Evolutionary conservation across 2,329 filamentous ascomycete genomes (phyloP).

Genomic region (Microthyrium microscopicum): DNA sequence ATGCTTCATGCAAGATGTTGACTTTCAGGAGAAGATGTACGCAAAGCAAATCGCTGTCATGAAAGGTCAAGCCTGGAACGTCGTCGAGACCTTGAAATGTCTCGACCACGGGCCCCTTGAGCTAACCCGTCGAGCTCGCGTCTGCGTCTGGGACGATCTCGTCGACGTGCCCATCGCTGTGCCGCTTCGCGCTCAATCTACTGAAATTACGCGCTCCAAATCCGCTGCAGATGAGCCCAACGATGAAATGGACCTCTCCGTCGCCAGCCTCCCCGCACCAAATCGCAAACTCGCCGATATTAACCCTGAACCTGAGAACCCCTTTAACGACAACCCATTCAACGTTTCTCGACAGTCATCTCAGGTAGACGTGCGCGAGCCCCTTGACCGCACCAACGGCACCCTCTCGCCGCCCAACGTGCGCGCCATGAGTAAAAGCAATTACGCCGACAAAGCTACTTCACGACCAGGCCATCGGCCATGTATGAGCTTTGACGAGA

Average conservation of each 20-base stretch:
- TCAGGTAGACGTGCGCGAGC: conserved; percentile 1
- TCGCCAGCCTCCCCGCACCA: conserved; percentile 43
- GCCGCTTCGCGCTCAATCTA: conserved; percentile 67
- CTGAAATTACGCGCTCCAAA: conserved; percentile 46
- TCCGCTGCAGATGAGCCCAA: conserved; percentile 30
- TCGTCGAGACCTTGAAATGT: conserved; percentile 91
- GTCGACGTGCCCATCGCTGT: conserved; percentile 93
- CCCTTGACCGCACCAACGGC: not conserved
- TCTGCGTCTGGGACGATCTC: conserved; percentile 95
- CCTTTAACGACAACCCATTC: conserved; percentile 35
- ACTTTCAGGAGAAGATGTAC: conserved; percentile 99
- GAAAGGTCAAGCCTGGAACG: conserved; percentile 99
- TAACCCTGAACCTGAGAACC: too few relatives aligned
- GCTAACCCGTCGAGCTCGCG: conserved; percentile 72
- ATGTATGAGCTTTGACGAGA: conserved; percentile 27
- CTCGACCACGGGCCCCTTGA: conserved; percentile 85
- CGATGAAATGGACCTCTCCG: conserved; percentile 86
- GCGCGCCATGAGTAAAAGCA: conserved; percentile 8
- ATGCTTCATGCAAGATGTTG: conserved; percentile 80
- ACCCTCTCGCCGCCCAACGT: conserved; percentile 11
- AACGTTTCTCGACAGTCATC: conserved; percentile 4
- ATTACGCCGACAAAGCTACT: not conserved
- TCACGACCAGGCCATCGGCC: conserved; percentile 9
- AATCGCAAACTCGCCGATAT: too few relatives aligned
- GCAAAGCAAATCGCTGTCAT: conserved; percentile 96